Evolutionary conservation across 805 yeast genomes (phyloP).

Genomic region (Yamadazyma sp.): DNA sequence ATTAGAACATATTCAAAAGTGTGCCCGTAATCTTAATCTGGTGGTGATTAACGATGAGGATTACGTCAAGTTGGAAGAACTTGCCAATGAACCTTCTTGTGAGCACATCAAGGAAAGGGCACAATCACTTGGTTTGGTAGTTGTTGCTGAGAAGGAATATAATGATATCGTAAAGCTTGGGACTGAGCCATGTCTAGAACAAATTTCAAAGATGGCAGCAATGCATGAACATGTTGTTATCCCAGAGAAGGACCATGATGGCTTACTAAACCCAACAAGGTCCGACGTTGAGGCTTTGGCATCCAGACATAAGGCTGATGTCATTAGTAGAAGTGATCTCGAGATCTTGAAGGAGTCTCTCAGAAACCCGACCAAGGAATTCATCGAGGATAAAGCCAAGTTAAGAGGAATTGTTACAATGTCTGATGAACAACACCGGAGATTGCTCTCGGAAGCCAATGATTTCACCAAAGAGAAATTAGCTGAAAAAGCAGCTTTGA

Average conservation of each 20-base stretch:
- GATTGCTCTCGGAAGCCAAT: slow-evolving; percentile 10
- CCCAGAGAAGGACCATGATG: background rate
- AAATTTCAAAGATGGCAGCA: slow-evolving; percentile 13
- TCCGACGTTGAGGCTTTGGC: slow-evolving; percentile 8
- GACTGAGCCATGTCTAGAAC: slow-evolving; percentile 15
- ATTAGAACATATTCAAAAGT: slow-evolving; percentile 8
- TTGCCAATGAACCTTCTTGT: slow-evolving; percentile 10
- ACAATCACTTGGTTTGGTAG: slow-evolving; percentile 16
- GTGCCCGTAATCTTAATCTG: slow-evolving; percentile 3
- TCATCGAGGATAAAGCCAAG: slow-evolving; percentile 15
- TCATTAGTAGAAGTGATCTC: slow-evolving; percentile 14
- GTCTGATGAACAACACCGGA: slow-evolving; percentile 10
- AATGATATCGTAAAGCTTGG: slow-evolving; percentile 4
- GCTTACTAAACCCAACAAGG: slow-evolving; percentile 10
- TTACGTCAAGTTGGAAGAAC: slow-evolving; percentile 11
- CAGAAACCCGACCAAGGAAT: slow-evolving; percentile 20
- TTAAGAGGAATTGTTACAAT: slow-evolving; percentile 10
- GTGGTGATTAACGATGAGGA: slow-evolving; percentile 13
- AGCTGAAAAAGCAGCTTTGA: slow-evolving; percentile 19
- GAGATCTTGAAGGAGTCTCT: slow-evolving; percentile 3
- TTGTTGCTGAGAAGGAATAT: slow-evolving; percentile 15
- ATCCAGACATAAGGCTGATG: background rate
- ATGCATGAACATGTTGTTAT: slow-evolving; percentile 4
- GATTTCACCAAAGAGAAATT: slow-evolving; percentile 17
- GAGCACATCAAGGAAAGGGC: slow-evolving; percentile 19